Evolutionary conservation across 148 eudicot genomes (phyloP), one percentile per base, ranked within the genome.

Genomic region (Fagopyrum homotropicum): DNA sequence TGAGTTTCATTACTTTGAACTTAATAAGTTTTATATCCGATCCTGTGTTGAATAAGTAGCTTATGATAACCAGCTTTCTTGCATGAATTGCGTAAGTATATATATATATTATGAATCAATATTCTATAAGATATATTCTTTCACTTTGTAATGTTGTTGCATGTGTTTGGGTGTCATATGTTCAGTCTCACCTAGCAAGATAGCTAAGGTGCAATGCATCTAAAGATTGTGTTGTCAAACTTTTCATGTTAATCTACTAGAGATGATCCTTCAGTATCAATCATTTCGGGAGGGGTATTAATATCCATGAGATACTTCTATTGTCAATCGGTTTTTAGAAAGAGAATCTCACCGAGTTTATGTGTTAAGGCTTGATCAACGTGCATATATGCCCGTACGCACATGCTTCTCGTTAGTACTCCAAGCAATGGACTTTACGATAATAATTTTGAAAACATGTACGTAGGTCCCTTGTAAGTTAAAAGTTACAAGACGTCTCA

Each of bases 31-130:
- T 8, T 9, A 61, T 26, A 60, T 49, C 6, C 12, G 9, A 12
- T 11, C 69, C 45, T 63, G 26, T 9, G 44, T 7, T 63, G 63
- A 17, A 63, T 63, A 29, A 44, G 44, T 29, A 63, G 44, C 69
- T 63, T 63, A 15, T 63, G 43, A 63, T 63, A 44, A 63, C 69
- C 30, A 63, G 69, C 63, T 57, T 30, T 57, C 63, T 57, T 57
- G 30, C 30, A 57, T 17, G 63, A 56, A 56, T n/a, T 56, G 17
- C 16, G 19, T n/a, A 56, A 5, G 4, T 10, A 9, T 12, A 12
- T 30, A 12, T 30, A 55, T 55, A 55, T 55, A 15, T 15, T 9
- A 14, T 66, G 71, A 14, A 43, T 66, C 47, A 66, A 66, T 40
- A 40, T 66, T 66, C 43, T 17, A 66, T 40, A 19, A 43, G 40